A percentile compares a stretch with the other conserved stretches of the same genome.
Conservation (phyloP, 305 asterid genomes). For the Solanum hybrid region DNA sequence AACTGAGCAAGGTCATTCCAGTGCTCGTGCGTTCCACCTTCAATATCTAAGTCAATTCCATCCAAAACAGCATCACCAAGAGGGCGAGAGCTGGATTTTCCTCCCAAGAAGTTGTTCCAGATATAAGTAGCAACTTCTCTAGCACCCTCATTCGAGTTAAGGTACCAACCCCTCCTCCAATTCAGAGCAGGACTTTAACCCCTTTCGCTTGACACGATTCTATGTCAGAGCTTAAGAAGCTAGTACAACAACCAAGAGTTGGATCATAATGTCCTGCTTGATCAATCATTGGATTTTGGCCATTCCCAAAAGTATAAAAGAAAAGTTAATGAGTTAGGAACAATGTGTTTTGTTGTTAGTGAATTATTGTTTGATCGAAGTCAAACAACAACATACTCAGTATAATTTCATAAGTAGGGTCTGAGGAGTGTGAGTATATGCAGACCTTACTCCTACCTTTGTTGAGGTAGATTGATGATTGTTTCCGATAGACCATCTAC, state of each 20-base stretch:
- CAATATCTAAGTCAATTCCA: background rate
- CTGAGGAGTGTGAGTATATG: background rate
- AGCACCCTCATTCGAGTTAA: background rate
- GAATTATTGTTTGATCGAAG: background rate
- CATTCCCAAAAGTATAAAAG: background rate
- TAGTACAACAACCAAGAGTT: background rate
- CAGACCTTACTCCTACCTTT: too few relatives aligned
- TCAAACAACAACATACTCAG: background rate
- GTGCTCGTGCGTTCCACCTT: background rate
- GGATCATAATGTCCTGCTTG: conserved; percentile 1
- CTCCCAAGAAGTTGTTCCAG: background rate
- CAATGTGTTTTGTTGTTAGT: background rate
- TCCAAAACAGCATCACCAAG: background rate
- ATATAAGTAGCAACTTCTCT: background rate
- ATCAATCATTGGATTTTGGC: background rate
- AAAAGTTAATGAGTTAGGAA: background rate
- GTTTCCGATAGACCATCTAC: too few relatives aligned
- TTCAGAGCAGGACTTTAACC: background rate
- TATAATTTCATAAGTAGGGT: background rate
- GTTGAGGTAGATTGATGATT: background rate
- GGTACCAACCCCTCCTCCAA: background rate
- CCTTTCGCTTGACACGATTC: background rate
- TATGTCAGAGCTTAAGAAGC: background rate
- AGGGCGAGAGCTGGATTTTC: background rate
- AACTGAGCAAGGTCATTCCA: background rate